Conservation (phyloP, 257 asterid species). For the Solanum appendiculatum region DNA sequence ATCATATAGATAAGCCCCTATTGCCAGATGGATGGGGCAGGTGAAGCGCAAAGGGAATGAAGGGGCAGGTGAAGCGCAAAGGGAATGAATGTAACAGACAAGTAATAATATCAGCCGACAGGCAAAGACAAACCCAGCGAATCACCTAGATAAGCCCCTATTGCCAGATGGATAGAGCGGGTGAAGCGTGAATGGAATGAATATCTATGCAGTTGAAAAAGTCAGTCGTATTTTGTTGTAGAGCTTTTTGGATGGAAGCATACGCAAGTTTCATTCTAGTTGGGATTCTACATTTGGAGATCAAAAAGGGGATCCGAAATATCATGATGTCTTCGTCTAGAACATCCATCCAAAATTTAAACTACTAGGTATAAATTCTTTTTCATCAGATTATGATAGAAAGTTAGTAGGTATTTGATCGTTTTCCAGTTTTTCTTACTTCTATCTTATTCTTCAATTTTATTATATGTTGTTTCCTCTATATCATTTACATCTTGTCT, state of each 20-base stretch:
- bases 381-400: neutral
- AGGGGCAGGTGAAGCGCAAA: neutral
- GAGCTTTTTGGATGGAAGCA: neutral
- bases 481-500: neutral
- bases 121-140: neutral
- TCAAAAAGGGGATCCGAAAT: neutral
- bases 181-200: neutral
- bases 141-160: neutral
- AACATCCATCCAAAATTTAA: neutral
- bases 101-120: neutral
- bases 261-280: neutral
- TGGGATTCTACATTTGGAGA: too few species aligned
- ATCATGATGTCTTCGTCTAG: neutral
- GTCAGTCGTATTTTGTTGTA: neutral
- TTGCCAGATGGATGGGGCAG: neutral
- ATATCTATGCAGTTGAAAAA: neutral
- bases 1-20: neutral
- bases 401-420: neutral
- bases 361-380: neutral
- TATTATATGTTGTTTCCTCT: neutral
- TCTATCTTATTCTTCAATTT: neutral
- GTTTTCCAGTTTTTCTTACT: neutral
- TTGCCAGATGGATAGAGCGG: neutral
- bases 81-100: neutral
- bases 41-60: neutral